A percentile compares a stretch with the other conserved stretches of the same genome.
Evolutionary conservation across 495 filamentous ascomycete genomes (phyloP).

Genomic region (Talaromyces borbonicus): DNA sequence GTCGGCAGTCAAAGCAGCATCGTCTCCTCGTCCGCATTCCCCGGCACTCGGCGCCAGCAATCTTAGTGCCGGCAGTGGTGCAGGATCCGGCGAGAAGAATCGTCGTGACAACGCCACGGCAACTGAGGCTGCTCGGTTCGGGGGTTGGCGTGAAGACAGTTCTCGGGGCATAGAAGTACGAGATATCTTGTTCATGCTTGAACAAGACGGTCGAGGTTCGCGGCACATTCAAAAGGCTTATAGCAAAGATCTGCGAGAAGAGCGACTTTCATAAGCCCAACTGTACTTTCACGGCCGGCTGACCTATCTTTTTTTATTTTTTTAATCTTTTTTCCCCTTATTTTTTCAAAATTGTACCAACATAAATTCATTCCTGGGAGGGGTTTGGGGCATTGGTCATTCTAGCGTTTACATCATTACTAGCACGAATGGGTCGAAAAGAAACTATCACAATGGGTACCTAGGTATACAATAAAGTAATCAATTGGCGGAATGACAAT

Average conservation of each 20-base stretch:
- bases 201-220: constrained; percentile 36
- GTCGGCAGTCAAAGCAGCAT: constrained; percentile 28
- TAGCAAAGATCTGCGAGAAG: constrained; percentile 34
- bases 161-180: constrained; percentile 41
- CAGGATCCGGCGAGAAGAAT: constrained; percentile 21
- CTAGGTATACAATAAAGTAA: too few species aligned
- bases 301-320: constrained; percentile 1
- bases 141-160: constrained; percentile 39
- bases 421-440: background rate
- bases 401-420: background rate
- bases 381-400: background rate
- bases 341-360: background rate
- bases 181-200: constrained; percentile 42
- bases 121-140: constrained; percentile 23
- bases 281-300: too few species aligned
- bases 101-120: constrained; percentile 17
- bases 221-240: constrained; percentile 38
- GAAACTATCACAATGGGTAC: too few species aligned
- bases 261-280: constrained; percentile 25
- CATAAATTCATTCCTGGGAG: constrained; percentile 1
- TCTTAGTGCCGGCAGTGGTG: constrained; percentile 3
- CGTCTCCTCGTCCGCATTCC: constrained; percentile 28
- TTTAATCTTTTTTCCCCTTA: background rate
- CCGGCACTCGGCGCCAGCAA: constrained; percentile 19
- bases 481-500: too few species aligned